These are phyloP conservation scores for Phytophthora colocasiae DNA, from an alignment of 352 stramenopile species.

Conservation along the genomic window DNA sequence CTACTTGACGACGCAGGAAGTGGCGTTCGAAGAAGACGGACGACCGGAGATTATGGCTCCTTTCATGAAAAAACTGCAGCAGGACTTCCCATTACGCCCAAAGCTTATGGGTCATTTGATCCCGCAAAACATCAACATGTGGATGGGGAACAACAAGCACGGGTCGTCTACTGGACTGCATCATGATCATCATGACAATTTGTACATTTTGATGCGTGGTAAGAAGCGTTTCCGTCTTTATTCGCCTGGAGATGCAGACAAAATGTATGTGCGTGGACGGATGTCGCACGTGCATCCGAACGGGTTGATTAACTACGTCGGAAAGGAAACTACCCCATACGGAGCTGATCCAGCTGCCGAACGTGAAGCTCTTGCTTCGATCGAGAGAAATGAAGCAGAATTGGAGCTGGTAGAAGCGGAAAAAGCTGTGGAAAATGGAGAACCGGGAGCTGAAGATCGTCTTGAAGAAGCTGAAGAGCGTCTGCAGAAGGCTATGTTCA, in stretches of 20 bases:
- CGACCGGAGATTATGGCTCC: slow-evolving; percentile 86
- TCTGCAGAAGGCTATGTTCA: slow-evolving; percentile 80
- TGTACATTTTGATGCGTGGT: slow-evolving; percentile 96
- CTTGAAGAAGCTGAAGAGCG: slow-evolving; percentile 64
- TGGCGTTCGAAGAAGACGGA: slow-evolving; percentile 78
- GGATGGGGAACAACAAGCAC: slow-evolving; percentile 93
- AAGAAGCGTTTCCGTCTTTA: slow-evolving; percentile 96
- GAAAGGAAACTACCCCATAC: slow-evolving; percentile 84
- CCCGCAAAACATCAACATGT: slow-evolving; percentile 96
- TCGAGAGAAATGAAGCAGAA: slow-evolving; percentile 73
- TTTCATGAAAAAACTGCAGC: slow-evolving; percentile 78
- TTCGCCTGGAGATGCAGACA: slow-evolving; percentile 84
- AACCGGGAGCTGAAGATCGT: slow-evolving; percentile 51
- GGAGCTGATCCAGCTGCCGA: slow-evolving; percentile 72
- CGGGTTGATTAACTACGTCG: slow-evolving; percentile 96
- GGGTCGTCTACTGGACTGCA: slow-evolving; percentile 93
- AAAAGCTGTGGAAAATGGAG: slow-evolving; percentile 51
- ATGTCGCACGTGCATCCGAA: slow-evolving; percentile 93
- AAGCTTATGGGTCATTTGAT: slow-evolving; percentile 90
- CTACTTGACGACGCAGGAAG: slow-evolving; percentile 93
- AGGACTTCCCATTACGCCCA: slow-evolving; percentile 88
- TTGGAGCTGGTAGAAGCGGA: slow-evolving; percentile 67
- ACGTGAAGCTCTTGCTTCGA: slow-evolving; percentile 57
- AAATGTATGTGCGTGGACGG: slow-evolving; percentile 93
- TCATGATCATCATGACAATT: slow-evolving; percentile 99